Conservation (phyloP, 805 yeast species). For the Saccharomycopsis fermentans region DNA sequence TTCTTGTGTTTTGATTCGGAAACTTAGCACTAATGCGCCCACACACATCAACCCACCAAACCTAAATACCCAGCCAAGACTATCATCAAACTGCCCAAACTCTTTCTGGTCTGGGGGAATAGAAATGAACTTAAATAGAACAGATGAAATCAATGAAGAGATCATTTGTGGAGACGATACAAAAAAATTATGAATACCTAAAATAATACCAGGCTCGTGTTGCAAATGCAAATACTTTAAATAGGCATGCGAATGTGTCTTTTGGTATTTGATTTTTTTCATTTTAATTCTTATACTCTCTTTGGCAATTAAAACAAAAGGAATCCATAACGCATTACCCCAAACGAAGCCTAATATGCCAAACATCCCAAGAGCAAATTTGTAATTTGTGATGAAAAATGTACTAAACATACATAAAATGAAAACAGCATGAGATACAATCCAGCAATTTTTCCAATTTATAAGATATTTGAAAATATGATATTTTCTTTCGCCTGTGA, state of each 20-base stretch:
- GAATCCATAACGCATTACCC: slow-evolving; percentile 62
- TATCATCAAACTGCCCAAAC: slow-evolving; percentile 26
- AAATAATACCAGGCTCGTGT: slow-evolving; percentile 45
- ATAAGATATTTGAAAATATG: slow-evolving; percentile 13
- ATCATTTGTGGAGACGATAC: slow-evolving; percentile 49
- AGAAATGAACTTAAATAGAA: slow-evolving; percentile 34
- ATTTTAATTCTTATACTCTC: slow-evolving; percentile 44
- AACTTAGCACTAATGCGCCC: slow-evolving; percentile 35
- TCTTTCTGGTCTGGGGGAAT: slow-evolving; percentile 20
- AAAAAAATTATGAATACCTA: slow-evolving; percentile 49
- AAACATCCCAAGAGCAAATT: slow-evolving; percentile 37
- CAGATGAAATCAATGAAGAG: slow-evolving; percentile 38
- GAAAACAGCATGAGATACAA: slow-evolving; percentile 39
- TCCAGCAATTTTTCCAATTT: slow-evolving; percentile 39
- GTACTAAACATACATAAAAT: slow-evolving; percentile 39
- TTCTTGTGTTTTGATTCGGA: slow-evolving; percentile 33
- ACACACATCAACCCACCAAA: slow-evolving; percentile 43
- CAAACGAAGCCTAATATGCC: slow-evolving; percentile 50
- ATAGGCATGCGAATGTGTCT: slow-evolving; percentile 10
- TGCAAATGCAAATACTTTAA: slow-evolving; percentile 32
- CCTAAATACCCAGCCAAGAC: slow-evolving; percentile 48
- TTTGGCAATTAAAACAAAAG: slow-evolving; percentile 51
- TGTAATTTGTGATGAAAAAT: slow-evolving; percentile 32
- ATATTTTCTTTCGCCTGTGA: slow-evolving; percentile 25
- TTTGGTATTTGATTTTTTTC: slow-evolving; percentile 24